These are phyloP conservation scores for Phytophthora foliorum DNA, from an alignment of 352 stramenopile genomes.

Conservation along the genomic window DNA sequence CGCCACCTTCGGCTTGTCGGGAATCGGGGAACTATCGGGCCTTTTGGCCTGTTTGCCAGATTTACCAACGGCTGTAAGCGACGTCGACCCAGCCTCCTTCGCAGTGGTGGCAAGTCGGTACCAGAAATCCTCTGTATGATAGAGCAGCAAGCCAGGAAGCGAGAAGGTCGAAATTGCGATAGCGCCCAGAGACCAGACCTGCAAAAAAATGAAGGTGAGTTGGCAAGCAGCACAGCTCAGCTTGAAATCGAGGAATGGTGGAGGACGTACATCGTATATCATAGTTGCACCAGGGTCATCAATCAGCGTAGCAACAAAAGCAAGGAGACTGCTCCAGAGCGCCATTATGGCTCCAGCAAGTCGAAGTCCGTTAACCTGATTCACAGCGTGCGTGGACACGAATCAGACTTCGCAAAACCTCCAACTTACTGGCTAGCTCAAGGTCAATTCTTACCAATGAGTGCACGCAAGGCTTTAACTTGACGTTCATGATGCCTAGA, in stretches of 20 bases:
- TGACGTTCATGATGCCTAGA: slow-evolving; percentile 46
- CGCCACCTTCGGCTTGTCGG: slow-evolving; percentile 15
- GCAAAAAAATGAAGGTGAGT: not conserved
- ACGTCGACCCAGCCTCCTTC: slow-evolving; percentile 9
- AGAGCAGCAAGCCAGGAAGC: slow-evolving; percentile 50
- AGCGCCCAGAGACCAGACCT: slow-evolving; percentile 69
- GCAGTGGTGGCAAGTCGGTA: slow-evolving; percentile 29
- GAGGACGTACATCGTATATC: slow-evolving; percentile 50
- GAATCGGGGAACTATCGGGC: not conserved
- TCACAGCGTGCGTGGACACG: not conserved
- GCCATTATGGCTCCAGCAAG: slow-evolving; percentile 52
- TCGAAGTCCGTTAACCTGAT: slow-evolving; percentile 62
- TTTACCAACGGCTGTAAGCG: not conserved
- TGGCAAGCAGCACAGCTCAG: not conserved
- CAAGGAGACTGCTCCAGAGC: slow-evolving; percentile 53
- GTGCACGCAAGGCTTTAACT: slow-evolving; percentile 57
- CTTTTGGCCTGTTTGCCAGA: slow-evolving; percentile 8
- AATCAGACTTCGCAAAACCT: not conserved
- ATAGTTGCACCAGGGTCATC: slow-evolving; percentile 55
- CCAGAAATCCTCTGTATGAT: slow-evolving; percentile 69
- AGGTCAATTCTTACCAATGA: slow-evolving; percentile 45
- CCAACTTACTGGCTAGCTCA: not conserved
- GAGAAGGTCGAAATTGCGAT: slow-evolving; percentile 56
- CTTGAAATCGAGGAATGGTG: not conserved
- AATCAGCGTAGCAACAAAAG: slow-evolving; percentile 42